Conservation (phyloP, 2,329 filamentous ascomycete genomes). For the Monascus ruber region DNA sequence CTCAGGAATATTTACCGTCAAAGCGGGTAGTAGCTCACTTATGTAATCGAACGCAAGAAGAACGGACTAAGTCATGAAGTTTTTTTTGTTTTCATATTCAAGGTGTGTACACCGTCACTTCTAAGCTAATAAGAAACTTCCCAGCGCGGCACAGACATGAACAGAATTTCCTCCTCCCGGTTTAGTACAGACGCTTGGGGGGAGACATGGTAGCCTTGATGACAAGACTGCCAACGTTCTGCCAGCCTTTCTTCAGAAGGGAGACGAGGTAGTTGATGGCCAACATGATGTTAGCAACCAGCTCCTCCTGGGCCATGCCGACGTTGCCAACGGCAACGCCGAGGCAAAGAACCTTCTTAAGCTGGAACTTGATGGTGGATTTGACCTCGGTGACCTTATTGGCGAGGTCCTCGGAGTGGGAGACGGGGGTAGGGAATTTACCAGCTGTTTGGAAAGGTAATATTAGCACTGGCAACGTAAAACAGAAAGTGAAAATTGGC, state of each 20-base stretch:
- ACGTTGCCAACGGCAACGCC: slow-evolving; percentile 99
- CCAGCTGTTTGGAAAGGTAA: slow-evolving; percentile 52
- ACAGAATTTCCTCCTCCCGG: slow-evolving; percentile 32
- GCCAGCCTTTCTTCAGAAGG: slow-evolving; percentile 99
- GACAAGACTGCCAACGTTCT: slow-evolving; percentile 98
- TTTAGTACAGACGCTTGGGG: slow-evolving; percentile 85
- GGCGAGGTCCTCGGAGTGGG: slow-evolving; percentile 85
- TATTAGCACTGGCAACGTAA: slow-evolving; percentile 14
- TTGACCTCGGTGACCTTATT: slow-evolving; percentile 99
- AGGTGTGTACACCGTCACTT: slow-evolving; percentile 17
- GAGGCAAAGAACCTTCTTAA: slow-evolving; percentile 99
- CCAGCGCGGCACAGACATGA: slow-evolving; percentile 15
- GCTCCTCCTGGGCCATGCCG: slow-evolving; percentile 89
- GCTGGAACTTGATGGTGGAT: slow-evolving; percentile 99
- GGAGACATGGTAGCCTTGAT: slow-evolving; percentile 99
- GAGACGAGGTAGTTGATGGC: slow-evolving; percentile 99
- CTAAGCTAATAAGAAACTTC: slow-evolving; percentile 10
- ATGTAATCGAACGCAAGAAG: too few relatives aligned
- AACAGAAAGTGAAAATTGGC: background rate
- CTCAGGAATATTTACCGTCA: too few relatives aligned
- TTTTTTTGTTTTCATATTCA: slow-evolving; percentile 21
- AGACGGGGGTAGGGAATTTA: slow-evolving; percentile 99
- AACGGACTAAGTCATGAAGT: slow-evolving; percentile 14
- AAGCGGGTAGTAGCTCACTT: too few relatives aligned
- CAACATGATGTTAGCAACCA: slow-evolving; percentile 98